Evolutionary conservation across 2,329 filamentous ascomycete genomes (phyloP).

Genomic region (Penicillium sp.): DNA sequence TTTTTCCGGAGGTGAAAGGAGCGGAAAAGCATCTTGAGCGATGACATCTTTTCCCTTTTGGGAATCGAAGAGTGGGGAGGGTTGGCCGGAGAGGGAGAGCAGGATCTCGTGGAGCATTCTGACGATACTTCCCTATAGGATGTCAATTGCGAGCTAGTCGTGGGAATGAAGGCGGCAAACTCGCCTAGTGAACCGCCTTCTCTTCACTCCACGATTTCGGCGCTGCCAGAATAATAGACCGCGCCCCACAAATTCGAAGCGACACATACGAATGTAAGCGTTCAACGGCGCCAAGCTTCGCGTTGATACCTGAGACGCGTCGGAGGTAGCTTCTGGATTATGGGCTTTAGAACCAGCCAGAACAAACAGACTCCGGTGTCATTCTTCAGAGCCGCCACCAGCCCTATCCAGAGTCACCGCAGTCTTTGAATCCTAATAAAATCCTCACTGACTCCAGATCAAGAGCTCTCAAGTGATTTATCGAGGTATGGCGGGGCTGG

Average conservation of each 20-base stretch:
- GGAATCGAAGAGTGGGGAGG: conserved; percentile 74
- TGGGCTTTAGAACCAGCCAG: not conserved
- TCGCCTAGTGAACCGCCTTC: conserved; percentile 27
- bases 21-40: conserved; percentile 48
- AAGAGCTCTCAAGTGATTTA: not conserved
- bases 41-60: conserved; percentile 48
- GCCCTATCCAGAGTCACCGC: not conserved
- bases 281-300: conserved; percentile 9
- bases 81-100: conserved; percentile 90
- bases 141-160: not conserved
- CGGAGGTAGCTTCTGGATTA: not conserved
- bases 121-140: conserved; percentile 15
- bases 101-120: conserved; percentile 97
- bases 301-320: conserved; percentile 16
- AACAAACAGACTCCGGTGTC: not conserved
- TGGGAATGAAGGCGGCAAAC: conserved; percentile 18
- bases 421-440: not conserved
- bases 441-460: not conserved
- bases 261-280: conserved; percentile 40
- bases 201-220: conserved; percentile 24
- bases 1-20: conserved; percentile 72
- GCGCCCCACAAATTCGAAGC: conserved; percentile 46
- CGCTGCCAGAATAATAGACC: conserved; percentile 44
- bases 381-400: not conserved
- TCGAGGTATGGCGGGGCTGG: conserved; percentile 7